A percentile compares a stretch with the other conserved stretches of the same genome.
Conservation (phyloP, 2,329 filamentous ascomycete genomes). For the Monilinia vaccinii-corymbosi region DNA sequence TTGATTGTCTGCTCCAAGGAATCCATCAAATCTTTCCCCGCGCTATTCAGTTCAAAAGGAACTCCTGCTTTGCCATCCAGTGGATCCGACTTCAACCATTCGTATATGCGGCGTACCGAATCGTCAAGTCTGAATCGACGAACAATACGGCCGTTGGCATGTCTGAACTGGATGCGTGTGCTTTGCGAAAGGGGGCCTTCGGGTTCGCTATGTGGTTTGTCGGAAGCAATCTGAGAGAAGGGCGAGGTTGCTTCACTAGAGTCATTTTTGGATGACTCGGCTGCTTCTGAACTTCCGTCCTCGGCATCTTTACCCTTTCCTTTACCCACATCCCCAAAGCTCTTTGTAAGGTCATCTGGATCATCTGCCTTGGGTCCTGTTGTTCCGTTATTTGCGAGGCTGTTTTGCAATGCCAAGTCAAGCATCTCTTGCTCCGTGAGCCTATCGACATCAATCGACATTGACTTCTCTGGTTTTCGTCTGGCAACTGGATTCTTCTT, state of each 20-base stretch:
- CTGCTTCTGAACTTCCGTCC: slow-evolving; percentile 25
- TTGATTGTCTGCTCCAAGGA: slow-evolving; percentile 64
- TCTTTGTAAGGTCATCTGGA: slow-evolving; percentile 80
- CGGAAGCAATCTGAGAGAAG: slow-evolving; percentile 65
- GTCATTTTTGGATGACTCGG: slow-evolving; percentile 27
- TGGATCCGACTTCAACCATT: slow-evolving; percentile 90
- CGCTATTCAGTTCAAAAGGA: slow-evolving; percentile 78
- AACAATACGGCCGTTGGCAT: slow-evolving; percentile 76
- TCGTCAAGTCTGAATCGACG: slow-evolving; percentile 75
- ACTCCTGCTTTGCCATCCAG: slow-evolving; percentile 69
- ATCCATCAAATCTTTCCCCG: slow-evolving; percentile 80
- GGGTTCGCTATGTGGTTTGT: slow-evolving; percentile 71
- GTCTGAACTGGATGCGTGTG: slow-evolving; percentile 87
- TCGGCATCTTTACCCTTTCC: slow-evolving; percentile 43
- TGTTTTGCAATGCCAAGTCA: slow-evolving; percentile 86
- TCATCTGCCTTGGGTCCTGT: slow-evolving; percentile 55
- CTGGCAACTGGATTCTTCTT: slow-evolving; percentile 90
- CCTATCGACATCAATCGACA: slow-evolving; percentile 65
- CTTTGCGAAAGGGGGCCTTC: slow-evolving; percentile 52
- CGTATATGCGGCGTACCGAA: slow-evolving; percentile 73
- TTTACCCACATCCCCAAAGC: slow-evolving; percentile 41
- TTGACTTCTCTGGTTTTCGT: slow-evolving; percentile 59
- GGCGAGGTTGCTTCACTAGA: slow-evolving; percentile 31
- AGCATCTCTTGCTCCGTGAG: slow-evolving; percentile 98
- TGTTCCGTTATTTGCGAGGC: slow-evolving; percentile 48